phyloP scores from a whole-genome alignment of 257 asterid genomes.

The Handroanthus guayacan region DNA sequence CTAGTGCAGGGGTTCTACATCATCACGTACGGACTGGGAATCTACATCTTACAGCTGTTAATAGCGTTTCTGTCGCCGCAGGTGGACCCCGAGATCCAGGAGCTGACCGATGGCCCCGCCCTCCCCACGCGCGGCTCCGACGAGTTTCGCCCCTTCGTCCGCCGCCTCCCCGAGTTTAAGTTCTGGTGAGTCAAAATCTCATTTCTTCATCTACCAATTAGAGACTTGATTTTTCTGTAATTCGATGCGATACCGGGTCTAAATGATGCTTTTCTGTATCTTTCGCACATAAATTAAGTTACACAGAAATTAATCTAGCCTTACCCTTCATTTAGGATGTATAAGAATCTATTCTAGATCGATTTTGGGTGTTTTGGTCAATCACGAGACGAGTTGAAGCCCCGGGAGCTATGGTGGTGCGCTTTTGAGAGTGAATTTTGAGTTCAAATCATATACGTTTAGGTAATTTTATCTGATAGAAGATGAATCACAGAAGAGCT shows the following conservation, averaged over 20 bases:
- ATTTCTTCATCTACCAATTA: conserved; percentile 9
- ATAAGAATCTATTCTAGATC: conserved; percentile 17
- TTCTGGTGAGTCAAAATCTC: conserved; percentile 67
- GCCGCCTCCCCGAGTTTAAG: conserved; percentile 97
- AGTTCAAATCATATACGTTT: conserved; percentile 25
- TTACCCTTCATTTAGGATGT: conserved; percentile 25
- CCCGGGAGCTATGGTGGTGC: neutral
- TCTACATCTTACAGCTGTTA: conserved; percentile 86
- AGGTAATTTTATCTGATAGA: neutral
- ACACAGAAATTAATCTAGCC: neutral
- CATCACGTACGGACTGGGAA: conserved; percentile 91
- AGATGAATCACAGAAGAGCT: neutral
- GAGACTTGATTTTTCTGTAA: neutral
- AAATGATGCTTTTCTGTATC: neutral
- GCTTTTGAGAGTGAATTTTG: neutral
- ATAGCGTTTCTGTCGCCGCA: conserved; percentile 96
- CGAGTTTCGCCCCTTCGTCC: conserved; percentile 99
- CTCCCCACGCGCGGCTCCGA: conserved; percentile 95
- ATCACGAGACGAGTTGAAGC: neutral
- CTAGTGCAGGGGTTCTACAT: conserved; percentile 85
- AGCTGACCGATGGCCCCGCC: conserved; percentile 61
- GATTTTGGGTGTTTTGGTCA: conserved; percentile 9
- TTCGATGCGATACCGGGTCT: conserved; percentile 15
- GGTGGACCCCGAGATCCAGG: conserved; percentile 95
- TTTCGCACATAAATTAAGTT: neutral